These are phyloP conservation scores for Phytophthora uliginosa DNA, from an alignment of 352 stramenopile species.

Conservation along the genomic window DNA sequence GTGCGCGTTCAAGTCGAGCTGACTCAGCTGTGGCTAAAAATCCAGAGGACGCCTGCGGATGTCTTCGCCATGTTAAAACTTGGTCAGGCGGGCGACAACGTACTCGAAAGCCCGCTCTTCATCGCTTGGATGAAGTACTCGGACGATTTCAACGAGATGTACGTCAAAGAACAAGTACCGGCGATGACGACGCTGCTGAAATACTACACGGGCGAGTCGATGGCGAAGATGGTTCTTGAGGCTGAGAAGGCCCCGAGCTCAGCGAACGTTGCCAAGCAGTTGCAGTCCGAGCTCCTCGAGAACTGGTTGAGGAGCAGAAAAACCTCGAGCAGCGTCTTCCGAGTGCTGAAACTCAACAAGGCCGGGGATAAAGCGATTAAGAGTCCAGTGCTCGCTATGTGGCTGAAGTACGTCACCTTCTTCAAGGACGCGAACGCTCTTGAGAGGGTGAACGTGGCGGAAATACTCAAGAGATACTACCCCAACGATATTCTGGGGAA, in stretches of 20 bases:
- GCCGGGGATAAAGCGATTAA: not conserved
- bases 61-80: conserved; percentile 17
- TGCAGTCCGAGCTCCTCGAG: conserved; percentile 5
- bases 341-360: conserved; percentile 4
- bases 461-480: not conserved
- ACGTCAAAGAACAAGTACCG: not conserved
- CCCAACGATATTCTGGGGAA: not conserved
- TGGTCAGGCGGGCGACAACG: conserved; percentile 2
- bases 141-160: conserved; percentile 12
- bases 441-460: not conserved
- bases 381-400: conserved; percentile 9
- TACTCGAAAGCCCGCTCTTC: conserved; percentile 13
- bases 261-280: conserved; percentile 1
- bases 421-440: conserved; percentile 7
- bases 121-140: conserved; percentile 20
- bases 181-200: conserved; percentile 7
- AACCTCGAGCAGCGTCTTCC: not conserved
- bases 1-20: not conserved
- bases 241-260: not conserved
- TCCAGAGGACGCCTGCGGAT: not conserved
- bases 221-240: conserved; percentile 19
- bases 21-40: conserved; percentile 3
- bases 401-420: conserved; percentile 9
- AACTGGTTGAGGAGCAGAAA: not conserved
- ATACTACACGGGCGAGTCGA: not conserved